These are phyloP conservation scores for Ustulina deusta DNA, from an alignment of 2,329 filamentous ascomycete genomes.

Conservation along the genomic window DNA sequence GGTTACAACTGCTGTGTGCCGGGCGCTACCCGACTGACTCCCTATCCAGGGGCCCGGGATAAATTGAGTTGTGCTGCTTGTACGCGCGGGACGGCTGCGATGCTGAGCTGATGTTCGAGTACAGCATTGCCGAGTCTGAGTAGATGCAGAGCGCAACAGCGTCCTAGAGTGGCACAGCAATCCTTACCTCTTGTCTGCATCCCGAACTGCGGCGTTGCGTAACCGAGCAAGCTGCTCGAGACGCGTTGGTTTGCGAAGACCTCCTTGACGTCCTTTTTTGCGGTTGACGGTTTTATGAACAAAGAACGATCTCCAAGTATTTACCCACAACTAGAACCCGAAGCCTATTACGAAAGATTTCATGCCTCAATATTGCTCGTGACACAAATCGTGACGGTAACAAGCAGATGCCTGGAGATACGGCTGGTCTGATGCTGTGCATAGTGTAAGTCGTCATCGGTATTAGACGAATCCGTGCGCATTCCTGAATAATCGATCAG, in stretches of 20 bases:
- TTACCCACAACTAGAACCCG: neutral
- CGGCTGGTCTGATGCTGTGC: conserved; percentile 11
- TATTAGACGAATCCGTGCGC: neutral
- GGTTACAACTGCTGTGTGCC: conserved; percentile 29
- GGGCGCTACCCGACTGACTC: conserved; percentile 40
- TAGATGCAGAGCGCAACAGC: conserved; percentile 9
- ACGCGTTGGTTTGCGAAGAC: conserved; percentile 5
- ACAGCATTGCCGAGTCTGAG: conserved; percentile 13
- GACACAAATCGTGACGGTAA: conserved; percentile 5
- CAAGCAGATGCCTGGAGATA: conserved; percentile 11
- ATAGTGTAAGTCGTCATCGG: conserved; percentile 2
- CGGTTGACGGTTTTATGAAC: neutral
- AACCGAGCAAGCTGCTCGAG: conserved; percentile 6
- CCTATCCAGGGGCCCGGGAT: conserved; percentile 41
- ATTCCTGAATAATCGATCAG: conserved; percentile 8
- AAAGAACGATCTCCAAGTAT: neutral
- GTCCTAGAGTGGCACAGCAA: conserved; percentile 3
- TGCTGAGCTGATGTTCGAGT: conserved; percentile 19
- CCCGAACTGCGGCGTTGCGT: conserved; percentile 5
- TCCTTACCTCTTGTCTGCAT: conserved; percentile 4
- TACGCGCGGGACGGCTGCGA: conserved; percentile 11
- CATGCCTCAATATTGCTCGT: neutral
- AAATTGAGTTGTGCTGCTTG: conserved; percentile 15
- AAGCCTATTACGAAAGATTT: neutral
- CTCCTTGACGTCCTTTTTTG: conserved; percentile 2